Percentiles rank a stretch among this genome's conserved stretches.
phyloP scores from a whole-genome alignment of 1,284 basidiomycete genomes.

The Puccinia polysora region DNA sequence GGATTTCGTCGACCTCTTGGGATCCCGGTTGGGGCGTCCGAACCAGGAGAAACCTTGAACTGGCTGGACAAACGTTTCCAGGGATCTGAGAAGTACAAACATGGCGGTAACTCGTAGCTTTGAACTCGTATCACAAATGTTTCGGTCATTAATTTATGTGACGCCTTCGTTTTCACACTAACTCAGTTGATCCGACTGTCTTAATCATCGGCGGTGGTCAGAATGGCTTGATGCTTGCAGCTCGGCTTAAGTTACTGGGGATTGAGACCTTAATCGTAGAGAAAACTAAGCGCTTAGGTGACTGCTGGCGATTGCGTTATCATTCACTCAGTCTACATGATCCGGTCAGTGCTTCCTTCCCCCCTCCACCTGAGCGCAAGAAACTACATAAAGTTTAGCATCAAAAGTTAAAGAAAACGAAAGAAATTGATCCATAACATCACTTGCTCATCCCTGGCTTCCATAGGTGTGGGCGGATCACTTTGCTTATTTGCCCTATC shows the following conservation, averaged over 20 bases:
- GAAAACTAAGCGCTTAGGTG: constrained; percentile 58
- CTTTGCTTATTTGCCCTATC: constrained; percentile 38
- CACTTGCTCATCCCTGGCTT: not conserved
- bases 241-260: constrained; percentile 60
- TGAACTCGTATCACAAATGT: too few relatives aligned
- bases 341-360: constrained; percentile 43
- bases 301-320: constrained; percentile 53
- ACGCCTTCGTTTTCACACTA: not conserved
- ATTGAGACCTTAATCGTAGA: constrained; percentile 61
- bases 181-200: constrained; percentile 26
- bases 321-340: constrained; percentile 50
- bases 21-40: not conserved
- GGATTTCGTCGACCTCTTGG: constrained; percentile 23
- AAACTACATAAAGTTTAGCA: too few relatives aligned
- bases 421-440: not conserved
- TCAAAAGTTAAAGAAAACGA: too few relatives aligned
- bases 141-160: too few relatives aligned
- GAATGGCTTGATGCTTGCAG: constrained; percentile 62
- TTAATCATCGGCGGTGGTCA: constrained; percentile 62
- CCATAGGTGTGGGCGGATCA: constrained; percentile 32
- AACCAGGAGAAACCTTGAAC: not conserved
- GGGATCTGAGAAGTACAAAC: constrained; percentile 1
- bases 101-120: not conserved
- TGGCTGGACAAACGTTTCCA: constrained; percentile 21
- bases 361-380: too few relatives aligned